A percentile compares a stretch with the other conserved stretches of the same genome.
These are phyloP conservation scores for Aurinia saxatilis DNA, from an alignment of 345 rosid genomes.

Conservation along the genomic window DNA sequence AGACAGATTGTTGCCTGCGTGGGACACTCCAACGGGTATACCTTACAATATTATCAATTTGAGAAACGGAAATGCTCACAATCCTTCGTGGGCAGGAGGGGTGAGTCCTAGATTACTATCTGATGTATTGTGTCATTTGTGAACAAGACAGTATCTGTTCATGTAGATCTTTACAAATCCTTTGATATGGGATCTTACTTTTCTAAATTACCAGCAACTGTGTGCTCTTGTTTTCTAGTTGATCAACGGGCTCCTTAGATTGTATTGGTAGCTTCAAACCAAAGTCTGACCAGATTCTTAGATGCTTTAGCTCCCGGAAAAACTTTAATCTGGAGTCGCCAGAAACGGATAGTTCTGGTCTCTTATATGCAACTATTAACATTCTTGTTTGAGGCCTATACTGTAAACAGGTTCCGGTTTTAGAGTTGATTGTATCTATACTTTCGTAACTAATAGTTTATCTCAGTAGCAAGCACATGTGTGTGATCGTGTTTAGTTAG, in stretches of 20 bases:
- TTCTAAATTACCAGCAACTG: background rate
- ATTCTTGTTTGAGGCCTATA: background rate
- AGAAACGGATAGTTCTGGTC: background rate
- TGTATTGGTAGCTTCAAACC: background rate
- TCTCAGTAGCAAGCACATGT: background rate
- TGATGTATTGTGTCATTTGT: background rate
- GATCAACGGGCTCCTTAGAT: background rate
- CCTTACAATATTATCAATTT: slow-evolving; percentile 87
- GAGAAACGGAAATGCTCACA: slow-evolving; percentile 69
- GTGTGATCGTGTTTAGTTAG: background rate
- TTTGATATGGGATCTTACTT: background rate
- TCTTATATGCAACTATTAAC: background rate
- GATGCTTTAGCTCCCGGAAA: background rate
- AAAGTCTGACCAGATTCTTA: background rate
- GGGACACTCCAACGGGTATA: slow-evolving; percentile 79
- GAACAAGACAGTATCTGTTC: background rate
- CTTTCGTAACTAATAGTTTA: background rate
- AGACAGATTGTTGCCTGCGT: slow-evolving; percentile 92
- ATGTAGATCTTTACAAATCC: background rate
- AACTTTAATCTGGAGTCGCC: background rate
- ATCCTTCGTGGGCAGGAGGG: slow-evolving; percentile 87
- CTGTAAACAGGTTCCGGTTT: background rate
- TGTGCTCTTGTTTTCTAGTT: background rate
- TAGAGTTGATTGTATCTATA: background rate
- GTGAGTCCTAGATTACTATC: slow-evolving; percentile 43